Evolutionary conservation across 2,329 filamentous ascomycete genomes (phyloP).

Genomic region (Decorospora gaudefroyi): DNA sequence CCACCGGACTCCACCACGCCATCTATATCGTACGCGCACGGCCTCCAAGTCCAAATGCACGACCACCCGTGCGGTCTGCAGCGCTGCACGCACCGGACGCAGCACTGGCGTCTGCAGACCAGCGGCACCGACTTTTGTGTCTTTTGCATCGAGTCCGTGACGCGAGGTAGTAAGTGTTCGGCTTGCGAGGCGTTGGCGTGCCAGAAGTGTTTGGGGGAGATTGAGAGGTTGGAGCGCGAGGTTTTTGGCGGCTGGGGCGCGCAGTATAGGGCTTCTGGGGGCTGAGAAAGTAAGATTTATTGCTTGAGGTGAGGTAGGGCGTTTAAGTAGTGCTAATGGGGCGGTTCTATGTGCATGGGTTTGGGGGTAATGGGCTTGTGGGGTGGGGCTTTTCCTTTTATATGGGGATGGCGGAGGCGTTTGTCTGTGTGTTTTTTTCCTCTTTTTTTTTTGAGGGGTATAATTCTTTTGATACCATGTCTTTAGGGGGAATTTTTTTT

Average conservation of each 20-base stretch:
- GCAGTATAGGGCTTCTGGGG: conserved; percentile 3
- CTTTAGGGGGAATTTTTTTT: no score
- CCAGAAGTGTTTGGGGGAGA: conserved; percentile 7
- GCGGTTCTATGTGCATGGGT: no score
- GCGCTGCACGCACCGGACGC: conserved; percentile 3
- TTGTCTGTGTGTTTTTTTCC: no score
- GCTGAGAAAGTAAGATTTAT: no score
- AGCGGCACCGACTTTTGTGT: conserved; percentile 14
- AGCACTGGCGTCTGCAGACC: conserved; percentile 4
- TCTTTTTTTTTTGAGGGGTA: no score
- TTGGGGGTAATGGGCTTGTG: no score
- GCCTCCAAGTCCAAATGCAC: conserved; percentile 14
- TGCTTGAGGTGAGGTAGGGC: no score
- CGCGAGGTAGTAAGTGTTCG: conserved; percentile 12
- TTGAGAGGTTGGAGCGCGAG: conserved; percentile 4
- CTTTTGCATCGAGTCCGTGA: conserved; percentile 10
- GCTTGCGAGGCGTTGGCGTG: conserved; percentile 22
- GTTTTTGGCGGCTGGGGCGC: not conserved
- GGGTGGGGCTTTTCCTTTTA: no score
- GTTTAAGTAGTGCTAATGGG: no score
- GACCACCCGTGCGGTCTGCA: conserved; percentile 11
- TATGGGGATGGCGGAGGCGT: no score
- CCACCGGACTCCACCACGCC: no score
- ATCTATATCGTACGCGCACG: conserved; percentile 12
- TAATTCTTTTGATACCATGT: no score